Percentiles rank a stretch among this genome's conserved stretches.
phyloP scores from a whole-genome alignment of 179 eudicot genomes.

The Nepenthes alata region DNA sequence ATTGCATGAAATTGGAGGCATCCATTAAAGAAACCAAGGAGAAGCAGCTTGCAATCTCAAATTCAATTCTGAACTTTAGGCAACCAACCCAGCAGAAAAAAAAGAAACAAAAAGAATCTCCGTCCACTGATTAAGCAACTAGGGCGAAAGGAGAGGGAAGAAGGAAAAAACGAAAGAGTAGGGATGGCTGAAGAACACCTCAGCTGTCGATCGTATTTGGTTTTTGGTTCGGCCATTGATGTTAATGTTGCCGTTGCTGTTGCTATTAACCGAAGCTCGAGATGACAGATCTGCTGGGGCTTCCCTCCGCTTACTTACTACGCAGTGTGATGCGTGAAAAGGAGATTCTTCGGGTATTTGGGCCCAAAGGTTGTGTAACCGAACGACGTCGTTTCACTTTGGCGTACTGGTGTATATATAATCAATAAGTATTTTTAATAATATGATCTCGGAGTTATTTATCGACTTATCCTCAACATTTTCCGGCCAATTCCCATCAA shows the following conservation, averaged over 20 bases:
- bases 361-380: too few relatives aligned
- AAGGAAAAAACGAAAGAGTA: background rate
- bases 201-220: slow-evolving; percentile 87
- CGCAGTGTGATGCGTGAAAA: background rate
- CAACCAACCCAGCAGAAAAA: background rate
- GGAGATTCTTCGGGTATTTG: too few relatives aligned
- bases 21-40: background rate
- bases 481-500: too few relatives aligned
- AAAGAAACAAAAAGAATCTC: background rate
- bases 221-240: slow-evolving; percentile 69
- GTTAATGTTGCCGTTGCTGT: background rate
- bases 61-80: background rate
- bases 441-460: too few relatives aligned
- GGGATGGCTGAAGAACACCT: slow-evolving; percentile 24
- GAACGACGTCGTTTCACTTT: too few relatives aligned
- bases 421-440: too few relatives aligned
- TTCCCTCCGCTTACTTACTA: background rate
- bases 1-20: too few relatives aligned
- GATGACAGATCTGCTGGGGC: background rate
- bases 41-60: background rate
- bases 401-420: too few relatives aligned
- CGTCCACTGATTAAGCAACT: background rate
- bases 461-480: too few relatives aligned
- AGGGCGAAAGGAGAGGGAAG: background rate
- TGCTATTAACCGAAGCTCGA: background rate